Evolutionary conservation across 495 filamentous ascomycete genomes (phyloP), one percentile per base, ranked within the genome.

Genomic region (Pseudevernia furfuracea): DNA sequence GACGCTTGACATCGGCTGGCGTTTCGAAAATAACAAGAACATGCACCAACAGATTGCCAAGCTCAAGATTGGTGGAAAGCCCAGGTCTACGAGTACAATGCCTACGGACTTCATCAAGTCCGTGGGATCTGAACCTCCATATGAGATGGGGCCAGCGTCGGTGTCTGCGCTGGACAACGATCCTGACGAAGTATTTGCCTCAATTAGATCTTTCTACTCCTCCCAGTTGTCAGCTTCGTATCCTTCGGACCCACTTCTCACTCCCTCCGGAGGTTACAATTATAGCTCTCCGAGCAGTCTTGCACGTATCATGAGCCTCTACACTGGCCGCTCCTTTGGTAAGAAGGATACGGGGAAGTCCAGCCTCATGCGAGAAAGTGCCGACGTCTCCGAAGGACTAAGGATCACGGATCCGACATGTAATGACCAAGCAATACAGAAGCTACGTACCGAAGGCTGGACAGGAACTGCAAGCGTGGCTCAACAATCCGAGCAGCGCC

Each of bases 221-320:
- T 76, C 79, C 53, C 92, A 96, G 73, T 82, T 92, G 36, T 70
- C 81, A 8, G 83, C 78, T 25, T 79, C 80, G 25, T 78, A 77
- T 28, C 81, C 82, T 30, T 80, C 77, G 25, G 79, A 86, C 65
- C 78, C 78, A 58, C 71, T 80, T 69, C 67, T 82, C 9, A 74
- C 83, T 4, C 62, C 66, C 25, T 77, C 69, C 25, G 83, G 80
- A 38, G 83, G 84, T 61, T 80, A 82, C 58, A 87, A 87, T 64
- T 92, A 90, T 72, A 79, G 78, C 59, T 96, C 92, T 1, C 92
- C 93, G 0, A 87, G 81, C 12, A 85, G 91, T 25, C 77, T 96
- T 49, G 87, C 90, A 53, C 85, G 93, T 25, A 89, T 98, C 67
- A 96, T 98, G 89, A 90, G 84, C 43, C 77, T 98, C 38, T 97